Evolutionary conservation across 164 flowering plant genomes (phyloP), one percentile per base, ranked within the genome.

Genomic region (Umbellularia californica): DNA sequence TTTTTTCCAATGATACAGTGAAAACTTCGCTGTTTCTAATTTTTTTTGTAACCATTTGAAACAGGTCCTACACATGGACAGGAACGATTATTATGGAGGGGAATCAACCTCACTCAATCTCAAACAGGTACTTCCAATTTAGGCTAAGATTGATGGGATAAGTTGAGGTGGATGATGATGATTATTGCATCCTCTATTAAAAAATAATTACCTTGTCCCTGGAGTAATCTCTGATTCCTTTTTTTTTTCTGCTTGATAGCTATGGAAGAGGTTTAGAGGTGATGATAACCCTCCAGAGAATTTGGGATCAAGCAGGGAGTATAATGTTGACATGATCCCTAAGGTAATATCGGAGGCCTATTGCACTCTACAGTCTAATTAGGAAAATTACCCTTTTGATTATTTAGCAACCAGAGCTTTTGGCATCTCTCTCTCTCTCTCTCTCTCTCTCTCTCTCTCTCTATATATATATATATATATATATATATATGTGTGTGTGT

Each of bases 241-340:
- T 4, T 4, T 24, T 22, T 3, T 65, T 22, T 71, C n/a, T 60
- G 2, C 24, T 47, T 79, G 3, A 27, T 74, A 93, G 99, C 90
- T 92, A 41, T 95, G 98, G 99, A 92, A 91, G 85, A 83, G 92
- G 33, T 95, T 93, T 77, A 90, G 86, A 76, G 94, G 92, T 22
- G 70, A 82, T 70, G 93, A 87, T 67, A 73, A 82, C 74, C 89
- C 93, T 58, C 92, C 92, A 52, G 98, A 88, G 75, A 60, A 64
- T 1, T 78, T 93, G 76, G 98, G 99, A 50, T 70, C 89, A 24
- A 91, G 95, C 87, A 89, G 74, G 79, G 99, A 95, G 66, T 95
- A 86, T 84, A 95, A 95, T 83, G 97, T 93, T 64, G 99, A 93
- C 79, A 95, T 92, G 97, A 86, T 93, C 30, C 97, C 98, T 0